These are phyloP conservation scores for Tricholoma matsutake DNA, from an alignment of 768 basidiomycete genomes.

Conservation along the genomic window DNA sequence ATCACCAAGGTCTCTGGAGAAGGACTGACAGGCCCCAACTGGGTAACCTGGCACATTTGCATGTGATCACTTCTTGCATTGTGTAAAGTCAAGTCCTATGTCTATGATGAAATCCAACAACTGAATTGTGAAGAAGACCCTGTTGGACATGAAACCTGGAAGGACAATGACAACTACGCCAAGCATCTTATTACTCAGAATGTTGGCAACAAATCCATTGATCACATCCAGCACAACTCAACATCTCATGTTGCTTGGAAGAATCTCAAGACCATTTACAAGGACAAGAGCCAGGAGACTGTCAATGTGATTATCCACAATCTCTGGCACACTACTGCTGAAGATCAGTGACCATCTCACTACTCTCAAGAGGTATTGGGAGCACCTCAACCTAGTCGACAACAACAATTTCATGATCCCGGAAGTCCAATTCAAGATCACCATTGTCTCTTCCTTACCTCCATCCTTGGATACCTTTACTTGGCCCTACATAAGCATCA, in stretches of 20 bases:
- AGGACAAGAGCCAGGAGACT: not conserved
- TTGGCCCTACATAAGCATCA: not conserved
- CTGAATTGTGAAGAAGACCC: not conserved
- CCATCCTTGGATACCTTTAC: not conserved
- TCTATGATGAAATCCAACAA: not conserved
- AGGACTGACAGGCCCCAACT: not conserved
- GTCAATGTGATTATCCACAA: not conserved
- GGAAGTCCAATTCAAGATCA: slow-evolving; percentile 2
- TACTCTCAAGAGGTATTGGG: not conserved
- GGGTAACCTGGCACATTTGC: not conserved
- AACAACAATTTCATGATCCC: not conserved
- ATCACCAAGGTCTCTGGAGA: not conserved
- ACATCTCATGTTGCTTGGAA: not conserved
- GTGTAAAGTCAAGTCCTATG: not conserved
- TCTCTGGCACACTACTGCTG: not conserved
- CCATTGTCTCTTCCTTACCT: slow-evolving; percentile 1
- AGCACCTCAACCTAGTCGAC: not conserved
- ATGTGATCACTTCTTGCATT: not conserved
- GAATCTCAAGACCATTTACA: not conserved
- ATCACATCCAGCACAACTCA: not conserved
- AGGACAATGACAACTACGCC: not conserved
- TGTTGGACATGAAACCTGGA: not conserved
- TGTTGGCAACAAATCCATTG: not conserved
- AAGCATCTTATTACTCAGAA: not conserved
- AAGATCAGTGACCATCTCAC: not conserved